Percentiles rank a stretch among this genome's conserved stretches.
These are phyloP conservation scores for Ustilago esculenta DNA, from an alignment of 1,284 basidiomycete genomes.

Conservation along the genomic window DNA sequence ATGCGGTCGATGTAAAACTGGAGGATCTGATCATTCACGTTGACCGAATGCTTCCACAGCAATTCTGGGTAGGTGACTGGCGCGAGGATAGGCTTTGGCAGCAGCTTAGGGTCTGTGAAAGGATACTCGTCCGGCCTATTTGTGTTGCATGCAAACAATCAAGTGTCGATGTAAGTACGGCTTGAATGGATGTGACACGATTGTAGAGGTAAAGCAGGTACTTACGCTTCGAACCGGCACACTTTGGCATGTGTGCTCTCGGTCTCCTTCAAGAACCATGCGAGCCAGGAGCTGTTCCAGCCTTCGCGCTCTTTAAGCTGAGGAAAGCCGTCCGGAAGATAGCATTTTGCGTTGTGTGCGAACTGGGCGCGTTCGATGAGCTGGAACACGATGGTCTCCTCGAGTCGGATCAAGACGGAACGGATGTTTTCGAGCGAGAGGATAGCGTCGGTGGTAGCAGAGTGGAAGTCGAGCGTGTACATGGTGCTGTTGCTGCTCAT, in stretches of 20 bases:
- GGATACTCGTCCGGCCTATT: constrained; percentile 89
- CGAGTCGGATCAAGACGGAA: constrained; percentile 84
- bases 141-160: no score
- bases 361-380: constrained; percentile 95
- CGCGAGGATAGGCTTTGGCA: constrained; percentile 84
- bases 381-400: constrained; percentile 97
- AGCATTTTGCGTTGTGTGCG: constrained; percentile 90
- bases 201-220: no score
- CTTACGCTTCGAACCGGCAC: constrained; percentile 44
- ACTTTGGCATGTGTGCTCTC: constrained; percentile 82
- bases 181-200: no score
- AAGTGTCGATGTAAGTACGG: no score
- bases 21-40: constrained; percentile 86
- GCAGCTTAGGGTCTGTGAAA: constrained; percentile 78
- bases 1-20: constrained; percentile 86
- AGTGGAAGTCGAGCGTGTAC: constrained; percentile 58
- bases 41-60: constrained; percentile 82
- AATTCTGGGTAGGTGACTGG: constrained; percentile 80
- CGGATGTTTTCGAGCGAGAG: constrained; percentile 86
- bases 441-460: constrained; percentile 66
- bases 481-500: constrained; percentile 50
- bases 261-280: constrained; percentile 96
- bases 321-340: constrained; percentile 80
- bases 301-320: constrained; percentile 74
- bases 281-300: constrained; percentile 87